These are phyloP conservation scores for Zancudomyces culisetae DNA, from an alignment of 371 early-diverging fungal species.

Conservation along the genomic window DNA sequence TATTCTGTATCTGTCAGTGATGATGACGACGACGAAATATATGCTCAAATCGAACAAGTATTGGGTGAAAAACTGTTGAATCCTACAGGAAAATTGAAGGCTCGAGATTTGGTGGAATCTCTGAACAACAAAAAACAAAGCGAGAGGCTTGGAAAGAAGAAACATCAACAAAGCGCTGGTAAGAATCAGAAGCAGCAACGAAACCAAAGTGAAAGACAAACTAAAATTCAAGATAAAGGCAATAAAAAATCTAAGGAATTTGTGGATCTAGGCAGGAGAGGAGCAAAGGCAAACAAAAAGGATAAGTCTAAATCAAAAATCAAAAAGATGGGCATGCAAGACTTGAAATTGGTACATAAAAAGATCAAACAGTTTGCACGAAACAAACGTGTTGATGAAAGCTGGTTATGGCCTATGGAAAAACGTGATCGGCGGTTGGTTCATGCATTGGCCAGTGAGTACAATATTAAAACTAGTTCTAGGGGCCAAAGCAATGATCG, in stretches of 20 bases:
- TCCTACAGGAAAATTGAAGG: too few relatives aligned
- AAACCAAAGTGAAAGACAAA: not conserved
- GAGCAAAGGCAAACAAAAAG: not conserved
- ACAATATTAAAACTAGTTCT: slow-evolving; percentile 18
- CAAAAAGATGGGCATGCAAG: not conserved
- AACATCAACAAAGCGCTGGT: too few relatives aligned
- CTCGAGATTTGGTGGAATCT: too few relatives aligned
- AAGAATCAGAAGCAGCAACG: too few relatives aligned
- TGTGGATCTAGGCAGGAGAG: not conserved
- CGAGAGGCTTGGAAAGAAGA: too few relatives aligned
- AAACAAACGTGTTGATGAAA: slow-evolving; percentile 6
- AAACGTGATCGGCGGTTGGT: slow-evolving; percentile 19
- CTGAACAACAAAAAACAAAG: too few relatives aligned
- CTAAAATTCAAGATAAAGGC: not conserved
- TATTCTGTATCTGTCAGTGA: too few relatives aligned
- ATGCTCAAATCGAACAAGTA: too few relatives aligned
- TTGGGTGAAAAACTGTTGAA: too few relatives aligned
- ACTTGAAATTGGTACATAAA: slow-evolving; percentile 1
- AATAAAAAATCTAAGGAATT: not conserved
- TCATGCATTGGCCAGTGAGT: slow-evolving; percentile 16
- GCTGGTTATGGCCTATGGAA: slow-evolving; percentile 25
- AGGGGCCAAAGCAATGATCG: slow-evolving; percentile 11
- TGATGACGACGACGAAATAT: too few relatives aligned
- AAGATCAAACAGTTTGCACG: not conserved
- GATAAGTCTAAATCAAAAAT: not conserved